Evolutionary conservation across 73 alveolate species (phyloP).

Genomic region (Paramecium octaurelia): DNA sequence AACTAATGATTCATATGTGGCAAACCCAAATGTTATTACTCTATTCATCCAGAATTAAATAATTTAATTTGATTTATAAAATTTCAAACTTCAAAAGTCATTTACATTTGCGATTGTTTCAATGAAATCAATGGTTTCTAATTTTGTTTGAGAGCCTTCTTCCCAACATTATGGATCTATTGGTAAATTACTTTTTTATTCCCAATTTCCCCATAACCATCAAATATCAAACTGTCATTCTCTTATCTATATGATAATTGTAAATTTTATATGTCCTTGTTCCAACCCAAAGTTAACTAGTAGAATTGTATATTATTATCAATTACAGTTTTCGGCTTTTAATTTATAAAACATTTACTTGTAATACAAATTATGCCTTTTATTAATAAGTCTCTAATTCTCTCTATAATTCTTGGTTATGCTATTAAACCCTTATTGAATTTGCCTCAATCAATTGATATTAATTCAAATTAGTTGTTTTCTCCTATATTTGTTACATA

Average conservation of each 20-base stretch:
- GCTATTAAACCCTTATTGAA: background rate
- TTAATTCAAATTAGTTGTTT: background rate
- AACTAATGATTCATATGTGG: background rate
- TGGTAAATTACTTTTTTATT: background rate
- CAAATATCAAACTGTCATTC: background rate
- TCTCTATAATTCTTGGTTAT: background rate
- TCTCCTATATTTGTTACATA: background rate
- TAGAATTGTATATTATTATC: background rate
- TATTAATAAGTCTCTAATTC: background rate
- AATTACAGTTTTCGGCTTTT: background rate
- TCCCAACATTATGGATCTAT: background rate
- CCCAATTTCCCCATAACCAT: background rate
- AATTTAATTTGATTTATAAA: background rate
- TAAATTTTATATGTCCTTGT: background rate
- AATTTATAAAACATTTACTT: background rate
- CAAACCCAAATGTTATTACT: background rate
- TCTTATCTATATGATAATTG: background rate
- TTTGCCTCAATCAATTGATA: background rate
- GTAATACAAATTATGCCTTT: background rate
- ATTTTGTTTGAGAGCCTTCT: background rate
- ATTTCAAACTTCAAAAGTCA: background rate
- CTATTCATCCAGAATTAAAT: constrained; percentile 23
- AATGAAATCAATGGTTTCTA: background rate
- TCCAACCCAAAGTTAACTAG: background rate
- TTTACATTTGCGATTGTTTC: background rate